Percentiles rank a stretch among this genome's conserved stretches.
These are phyloP conservation scores for Cyberlindnera saturnus DNA, from an alignment of 805 yeast species.

Conservation along the genomic window DNA sequence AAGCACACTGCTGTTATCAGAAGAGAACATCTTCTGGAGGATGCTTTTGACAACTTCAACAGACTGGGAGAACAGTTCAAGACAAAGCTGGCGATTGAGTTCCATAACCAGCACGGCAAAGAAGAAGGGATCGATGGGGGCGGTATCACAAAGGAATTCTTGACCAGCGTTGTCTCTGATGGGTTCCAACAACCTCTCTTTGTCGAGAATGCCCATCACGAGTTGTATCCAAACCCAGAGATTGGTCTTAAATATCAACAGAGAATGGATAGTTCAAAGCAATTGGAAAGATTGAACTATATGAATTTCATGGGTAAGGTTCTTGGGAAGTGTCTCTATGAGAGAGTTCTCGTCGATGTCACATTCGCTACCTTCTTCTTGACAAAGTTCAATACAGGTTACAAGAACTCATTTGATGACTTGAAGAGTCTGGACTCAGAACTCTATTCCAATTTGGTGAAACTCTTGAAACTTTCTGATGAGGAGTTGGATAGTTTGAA, in stretches of 20 bases:
- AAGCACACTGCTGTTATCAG: conserved; percentile 46
- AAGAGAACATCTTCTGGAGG: conserved; percentile 66
- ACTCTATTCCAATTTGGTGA: conserved; percentile 57
- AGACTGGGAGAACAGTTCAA: conserved; percentile 53
- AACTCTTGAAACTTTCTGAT: conserved; percentile 48
- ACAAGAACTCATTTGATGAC: conserved; percentile 71
- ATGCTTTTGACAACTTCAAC: conserved; percentile 60
- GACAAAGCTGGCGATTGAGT: conserved; percentile 52
- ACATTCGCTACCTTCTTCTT: conserved; percentile 84
- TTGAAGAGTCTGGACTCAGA: conserved; percentile 63
- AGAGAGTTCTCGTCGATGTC: conserved; percentile 72
- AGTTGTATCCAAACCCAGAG: conserved; percentile 69
- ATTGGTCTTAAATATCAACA: conserved; percentile 31
- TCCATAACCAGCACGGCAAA: conserved; percentile 63
- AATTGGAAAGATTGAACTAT: conserved; percentile 26
- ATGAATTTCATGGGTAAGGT: conserved; percentile 71
- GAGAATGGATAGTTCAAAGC: conserved; percentile 26
- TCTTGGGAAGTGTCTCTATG: conserved; percentile 86
- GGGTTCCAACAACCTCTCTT: conserved; percentile 49
- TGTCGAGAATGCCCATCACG: conserved; percentile 42
- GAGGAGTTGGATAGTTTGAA: conserved; percentile 50
- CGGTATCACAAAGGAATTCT: conserved; percentile 86
- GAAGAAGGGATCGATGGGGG: conserved; percentile 98
- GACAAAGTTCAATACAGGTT: conserved; percentile 39
- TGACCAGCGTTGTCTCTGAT: conserved; percentile 64